Evolutionary conservation across 495 filamentous ascomycete species (phyloP), one percentile per base, ranked within the genome.

Genomic region (Immersiella caudata): DNA sequence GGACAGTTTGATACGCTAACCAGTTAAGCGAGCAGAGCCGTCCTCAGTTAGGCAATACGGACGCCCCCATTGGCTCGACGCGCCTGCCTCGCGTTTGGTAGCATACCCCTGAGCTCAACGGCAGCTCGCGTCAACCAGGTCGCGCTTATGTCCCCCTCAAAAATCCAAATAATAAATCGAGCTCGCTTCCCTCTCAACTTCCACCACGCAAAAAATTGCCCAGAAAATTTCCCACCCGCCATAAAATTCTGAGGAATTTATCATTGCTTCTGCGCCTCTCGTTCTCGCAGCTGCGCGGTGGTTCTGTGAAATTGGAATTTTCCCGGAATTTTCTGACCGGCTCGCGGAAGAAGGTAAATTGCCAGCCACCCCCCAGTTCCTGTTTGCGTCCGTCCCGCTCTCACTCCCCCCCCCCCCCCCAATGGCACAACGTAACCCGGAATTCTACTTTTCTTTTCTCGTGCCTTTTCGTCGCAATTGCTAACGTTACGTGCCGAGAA

Each of bases 1-100:
- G 57, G 29, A 22, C 57, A 60, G 29, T 60, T 26, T 60, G 57
- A 60, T 36, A 36, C 57, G 29, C 57, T 35, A 60, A 60, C 21
- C 26, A 35, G 20, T 36, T 60, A 60, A 60, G 57, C 57, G 57
- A 60, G 57, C 26, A n/a, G 57, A 36, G 7, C n/a, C 26, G 20
- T 29, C 26, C 20, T 36, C 26, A 29, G 25, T 60, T 60, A 18
- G 14, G 18, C 11, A 60, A 60, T 35, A 35, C 24, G 20, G 20
- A n/a, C 5, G 20, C 11, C 57, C 21, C 25, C 20, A 46, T 46
- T 46, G 40, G 40, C 40, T 46, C 16, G 54, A 57, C 54, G 54
- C 54, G 54, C 54, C 54, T 25, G 1, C 54, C 54, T 57, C 54
- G 54, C 54, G 54, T 57, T 27, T 46, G 40, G 40, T 46, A 2